These are phyloP conservation scores for Penicillium sp. DNA, from an alignment of 2,329 filamentous ascomycete species.

Conservation along the genomic window DNA sequence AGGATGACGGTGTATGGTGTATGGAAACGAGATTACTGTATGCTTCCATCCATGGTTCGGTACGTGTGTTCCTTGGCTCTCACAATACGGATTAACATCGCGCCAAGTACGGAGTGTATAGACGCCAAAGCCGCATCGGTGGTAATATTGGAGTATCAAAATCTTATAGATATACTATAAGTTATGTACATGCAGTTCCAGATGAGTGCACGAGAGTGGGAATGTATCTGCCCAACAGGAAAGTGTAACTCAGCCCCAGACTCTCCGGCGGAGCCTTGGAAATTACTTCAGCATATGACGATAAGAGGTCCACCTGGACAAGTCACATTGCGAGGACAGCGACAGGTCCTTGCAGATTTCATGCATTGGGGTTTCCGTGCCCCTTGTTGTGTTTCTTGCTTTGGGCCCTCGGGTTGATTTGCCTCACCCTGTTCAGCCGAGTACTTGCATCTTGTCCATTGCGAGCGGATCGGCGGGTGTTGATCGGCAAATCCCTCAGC, in stretches of 20 bases:
- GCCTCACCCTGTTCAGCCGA: not conserved
- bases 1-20: not conserved
- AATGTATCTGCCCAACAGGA: slow-evolving; percentile 3
- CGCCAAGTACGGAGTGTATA: not conserved
- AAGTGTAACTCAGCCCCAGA: not conserved
- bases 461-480: not conserved
- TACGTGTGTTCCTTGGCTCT: slow-evolving; percentile 14
- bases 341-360: slow-evolving; percentile 34
- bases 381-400: slow-evolving; percentile 6
- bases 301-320: slow-evolving; percentile 21
- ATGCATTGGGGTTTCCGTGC: slow-evolving; percentile 16
- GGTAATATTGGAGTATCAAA: too few relatives aligned
- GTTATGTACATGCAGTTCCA: not conserved
- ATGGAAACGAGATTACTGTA: not conserved
- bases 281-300: slow-evolving; percentile 16
- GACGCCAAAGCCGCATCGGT: too few relatives aligned
- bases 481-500: slow-evolving; percentile 1
- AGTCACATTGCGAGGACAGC: slow-evolving; percentile 32
- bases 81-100: not conserved
- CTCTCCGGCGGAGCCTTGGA: not conserved
- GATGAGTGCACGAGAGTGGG: not conserved
- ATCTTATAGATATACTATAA: not conserved
- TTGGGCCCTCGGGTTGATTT: not conserved
- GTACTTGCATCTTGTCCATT: not conserved
- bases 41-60: slow-evolving; percentile 12